Base-by-base conservation (phyloP, 768 basidiomycete genomes). In the Cystofilobasidium ferigula region DNA sequence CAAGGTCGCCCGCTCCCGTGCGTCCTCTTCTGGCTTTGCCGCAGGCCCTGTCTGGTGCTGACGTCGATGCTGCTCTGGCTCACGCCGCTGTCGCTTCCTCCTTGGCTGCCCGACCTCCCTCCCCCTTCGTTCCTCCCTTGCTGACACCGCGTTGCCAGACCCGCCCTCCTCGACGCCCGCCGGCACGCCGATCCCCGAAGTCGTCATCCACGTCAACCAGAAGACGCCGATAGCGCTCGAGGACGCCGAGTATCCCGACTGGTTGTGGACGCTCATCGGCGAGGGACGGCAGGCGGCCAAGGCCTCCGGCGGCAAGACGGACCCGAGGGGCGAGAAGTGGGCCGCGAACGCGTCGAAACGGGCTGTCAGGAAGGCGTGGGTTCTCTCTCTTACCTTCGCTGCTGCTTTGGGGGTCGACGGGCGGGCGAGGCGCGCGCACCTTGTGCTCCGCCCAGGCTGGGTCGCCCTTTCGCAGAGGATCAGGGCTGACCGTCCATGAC, bases 151-250 rank as follows among this genome's bases (percentile, higher is more conserved):
- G n/a, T n/a, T n/a, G n/a, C n/a, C 32, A 62, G 61, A 62, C 54
- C 67, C 61, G 3, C 56, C 62, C 14, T 68, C 67, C 6, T 40
- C 62, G 4, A 62, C 57, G 3, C 61, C 43, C 0, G 61, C 61
- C 18, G 67, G 67, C 18, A 68, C 67, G 10, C 67, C 67, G 16
- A 63, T 68, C n/a, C 67, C 67, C 12, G 61, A 68, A 38, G 35
- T 68, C 28, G 67, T 63, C 10, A 42, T 68, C 45, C 51, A 40
- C 61, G 63, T 51, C 28, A 48, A 36, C 28, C 61, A 62, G 48
- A 9, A 32, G 26, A 32, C 62, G 16, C 67, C 67, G 9, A 32
- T 59, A 13, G 67, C 67, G 43, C n/a, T 58, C 22, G 61, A 57
- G n/a, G 67, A 68, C 38, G n/a, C 30, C 35, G 67, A 57, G 28